These are phyloP conservation scores for Hamamelis virginiana DNA, from an alignment of 164 flowering plant species.

Conservation along the genomic window DNA sequence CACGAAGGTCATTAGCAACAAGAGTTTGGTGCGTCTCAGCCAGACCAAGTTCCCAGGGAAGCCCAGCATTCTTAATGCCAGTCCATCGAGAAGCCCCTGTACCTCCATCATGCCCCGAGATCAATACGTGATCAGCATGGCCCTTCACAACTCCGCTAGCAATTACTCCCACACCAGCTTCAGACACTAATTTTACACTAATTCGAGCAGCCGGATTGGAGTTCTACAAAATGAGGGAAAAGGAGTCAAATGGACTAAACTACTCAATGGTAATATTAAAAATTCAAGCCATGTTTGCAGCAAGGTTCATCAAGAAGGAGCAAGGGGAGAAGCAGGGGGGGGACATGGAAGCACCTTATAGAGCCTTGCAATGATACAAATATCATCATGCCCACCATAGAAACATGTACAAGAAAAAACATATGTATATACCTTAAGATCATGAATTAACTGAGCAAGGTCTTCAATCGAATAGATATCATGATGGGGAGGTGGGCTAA, in stretches of 20 bases:
- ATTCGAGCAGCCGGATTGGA: conserved; percentile 89
- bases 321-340: no score
- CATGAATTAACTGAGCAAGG: conserved; percentile 95
- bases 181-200: conserved; percentile 97
- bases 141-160: conserved; percentile 99
- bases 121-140: conserved; percentile 97
- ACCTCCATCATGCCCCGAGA: conserved; percentile 99
- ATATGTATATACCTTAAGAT: conserved; percentile 71
- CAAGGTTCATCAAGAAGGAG: no score
- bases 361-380: neutral
- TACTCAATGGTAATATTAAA: no score
- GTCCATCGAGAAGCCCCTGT: conserved; percentile 99
- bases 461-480: conserved; percentile 99
- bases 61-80: conserved; percentile 96
- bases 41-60: conserved; percentile 99
- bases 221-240: conserved; percentile 45
- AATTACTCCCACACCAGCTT: conserved; percentile 99
- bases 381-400: neutral
- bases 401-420: neutral
- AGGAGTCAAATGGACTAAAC: neutral
- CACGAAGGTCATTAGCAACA: conserved; percentile 97
- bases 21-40: conserved; percentile 99
- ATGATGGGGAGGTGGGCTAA: conserved; percentile 99
- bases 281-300: no score
- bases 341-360: no score